Evolutionary conservation across 2,329 filamentous ascomycete species (phyloP).

Genomic region (Onygena corvina): DNA sequence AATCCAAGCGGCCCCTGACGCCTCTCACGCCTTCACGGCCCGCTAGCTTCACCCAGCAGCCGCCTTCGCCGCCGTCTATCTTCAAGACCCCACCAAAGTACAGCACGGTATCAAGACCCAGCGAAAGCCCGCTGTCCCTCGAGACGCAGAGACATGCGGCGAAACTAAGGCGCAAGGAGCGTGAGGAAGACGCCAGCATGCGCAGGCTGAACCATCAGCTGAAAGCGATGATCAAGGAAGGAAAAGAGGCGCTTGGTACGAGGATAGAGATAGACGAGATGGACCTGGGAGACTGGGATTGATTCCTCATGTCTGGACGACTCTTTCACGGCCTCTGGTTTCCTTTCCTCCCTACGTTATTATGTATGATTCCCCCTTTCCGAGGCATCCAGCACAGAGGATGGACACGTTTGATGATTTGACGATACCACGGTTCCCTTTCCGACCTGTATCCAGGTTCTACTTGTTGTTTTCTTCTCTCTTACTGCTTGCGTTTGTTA

Average conservation of each 20-base stretch:
- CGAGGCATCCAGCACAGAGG: not conserved
- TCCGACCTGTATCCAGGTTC: not conserved
- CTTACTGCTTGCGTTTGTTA: not conserved
- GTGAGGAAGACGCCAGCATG: constrained; percentile 67
- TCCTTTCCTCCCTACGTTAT: not conserved
- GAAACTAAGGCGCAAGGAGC: constrained; percentile 59
- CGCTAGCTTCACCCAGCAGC: constrained; percentile 1
- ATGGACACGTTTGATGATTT: constrained; percentile 2
- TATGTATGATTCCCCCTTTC: not conserved
- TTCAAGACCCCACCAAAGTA: constrained; percentile 20
- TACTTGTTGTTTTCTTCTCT: not conserved
- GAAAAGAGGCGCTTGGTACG: constrained; percentile 71
- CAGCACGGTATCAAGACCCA: constrained; percentile 20
- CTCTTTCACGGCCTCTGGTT: not conserved
- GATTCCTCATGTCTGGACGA: constrained; percentile 5
- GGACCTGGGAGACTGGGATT: constrained; percentile 26
- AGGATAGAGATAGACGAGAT: constrained; percentile 49
- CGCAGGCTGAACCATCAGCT: constrained; percentile 67
- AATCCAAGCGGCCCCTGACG: constrained; percentile 9
- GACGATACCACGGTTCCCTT: constrained; percentile 3
- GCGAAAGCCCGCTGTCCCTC: constrained; percentile 25
- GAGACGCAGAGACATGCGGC: constrained; percentile 66
- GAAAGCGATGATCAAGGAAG: constrained; percentile 77
- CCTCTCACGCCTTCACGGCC: constrained; percentile 15
- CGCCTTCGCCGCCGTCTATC: constrained; percentile 5